Conservation (phyloP, 306 rosid genomes). For the Inga oerstediana region DNA sequence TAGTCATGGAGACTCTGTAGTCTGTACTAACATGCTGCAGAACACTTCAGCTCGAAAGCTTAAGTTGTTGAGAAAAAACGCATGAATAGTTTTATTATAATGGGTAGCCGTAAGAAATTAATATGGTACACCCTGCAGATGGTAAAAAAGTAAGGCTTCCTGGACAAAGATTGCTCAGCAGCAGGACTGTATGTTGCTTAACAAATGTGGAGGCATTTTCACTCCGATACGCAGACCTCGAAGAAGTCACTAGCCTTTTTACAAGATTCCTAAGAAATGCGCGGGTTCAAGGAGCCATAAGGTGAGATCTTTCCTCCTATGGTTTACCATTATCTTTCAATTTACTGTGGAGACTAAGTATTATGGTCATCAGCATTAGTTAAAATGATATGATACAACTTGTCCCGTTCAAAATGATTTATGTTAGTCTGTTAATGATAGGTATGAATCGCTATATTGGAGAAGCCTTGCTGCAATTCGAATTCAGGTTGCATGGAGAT, state of each 20-base stretch:
- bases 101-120: background rate
- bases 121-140: constrained; percentile 45
- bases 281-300: constrained; percentile 80
- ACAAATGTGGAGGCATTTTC: constrained; percentile 86
- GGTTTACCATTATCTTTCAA: constrained; percentile 16
- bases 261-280: constrained; percentile 73
- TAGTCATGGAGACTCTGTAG: background rate
- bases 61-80: too few relatives aligned
- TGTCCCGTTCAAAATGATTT: background rate
- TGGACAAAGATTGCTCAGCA: constrained; percentile 68
- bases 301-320: constrained; percentile 47
- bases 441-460: constrained; percentile 87
- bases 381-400: background rate
- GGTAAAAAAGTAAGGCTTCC: constrained; percentile 58
- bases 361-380: background rate
- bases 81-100: background rate
- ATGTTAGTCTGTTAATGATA: constrained; percentile 14
- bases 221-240: constrained; percentile 76
- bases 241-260: constrained; percentile 79
- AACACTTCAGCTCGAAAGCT: background rate
- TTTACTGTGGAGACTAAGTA: background rate
- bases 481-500: constrained; percentile 83
- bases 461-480: constrained; percentile 63
- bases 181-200: constrained; percentile 66
- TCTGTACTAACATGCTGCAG: background rate